Evolutionary conservation across 1,284 basidiomycete species (phyloP), one percentile per base, ranked within the genome.

Genomic region (Exsudoporus floridanus): DNA sequence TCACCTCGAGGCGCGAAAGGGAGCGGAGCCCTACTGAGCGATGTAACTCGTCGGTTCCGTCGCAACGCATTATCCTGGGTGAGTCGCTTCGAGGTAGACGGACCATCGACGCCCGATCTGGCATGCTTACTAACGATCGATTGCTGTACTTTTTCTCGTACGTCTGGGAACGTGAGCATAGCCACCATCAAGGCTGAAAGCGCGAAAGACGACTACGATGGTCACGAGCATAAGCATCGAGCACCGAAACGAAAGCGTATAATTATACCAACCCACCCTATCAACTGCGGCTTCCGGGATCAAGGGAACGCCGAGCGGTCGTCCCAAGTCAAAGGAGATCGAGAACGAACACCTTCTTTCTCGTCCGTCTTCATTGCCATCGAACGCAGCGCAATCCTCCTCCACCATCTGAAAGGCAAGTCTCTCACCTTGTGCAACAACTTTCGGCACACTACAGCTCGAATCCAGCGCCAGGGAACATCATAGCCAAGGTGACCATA

Each of bases 111-210:
- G 54, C n/a, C 7, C 53, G 55, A 21, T 50, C 18, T 4, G 48
- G 55, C 38, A 57, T 55, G 35, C 55, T 23, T 23, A 23, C n/a
- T n/a, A n/a, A n/a, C n/a, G n/a, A n/a, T n/a, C n/a, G n/a, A n/a
- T n/a, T n/a, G n/a, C n/a, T n/a, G n/a, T n/a, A n/a, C n/a, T n/a
- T 55, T 34, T 46, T 6, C 39, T 33, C 59, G 66, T 5, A 62
- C 54, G 3, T 69, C 60, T 9, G 61, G 66, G 37, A 63, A 56
- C 49, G 60, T 52, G 25, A 67, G 8, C 57, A 69, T 70, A n/a
- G 58, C 60, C 55, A 67, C 52, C 48, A 69, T 51, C 30, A 65
- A 69, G 0, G 50, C 46, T 4, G 53, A 53, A 7, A 67, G 53
- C 2, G 58, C 52, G 0, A 63, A 59, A 34, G 55, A 58, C n/a